Conservation (phyloP, 208 protist species). For the Acanthamoeba culbertsoni region DNA sequence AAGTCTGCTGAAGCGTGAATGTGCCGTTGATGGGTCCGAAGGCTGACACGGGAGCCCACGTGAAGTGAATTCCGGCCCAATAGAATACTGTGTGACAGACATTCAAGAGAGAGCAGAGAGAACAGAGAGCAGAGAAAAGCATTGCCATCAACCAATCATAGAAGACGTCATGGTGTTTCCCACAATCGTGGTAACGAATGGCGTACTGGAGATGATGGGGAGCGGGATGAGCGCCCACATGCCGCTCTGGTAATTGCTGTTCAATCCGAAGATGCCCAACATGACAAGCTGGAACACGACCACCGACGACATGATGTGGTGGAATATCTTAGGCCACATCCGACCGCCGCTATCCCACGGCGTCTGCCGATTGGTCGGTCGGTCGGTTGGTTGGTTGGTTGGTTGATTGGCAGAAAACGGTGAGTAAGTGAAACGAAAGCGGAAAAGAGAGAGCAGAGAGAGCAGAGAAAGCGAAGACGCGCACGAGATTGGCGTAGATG, state of each 20-base stretch:
- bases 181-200: neutral
- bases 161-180: neutral
- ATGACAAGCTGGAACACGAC: constrained; percentile 42
- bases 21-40: constrained; percentile 24
- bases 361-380: neutral
- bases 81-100: constrained; percentile 15
- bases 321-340: constrained; percentile 19
- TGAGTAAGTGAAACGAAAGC: neutral
- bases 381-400: neutral
- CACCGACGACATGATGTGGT: constrained; percentile 38
- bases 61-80: neutral
- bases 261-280: constrained; percentile 28
- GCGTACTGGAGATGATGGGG: neutral
- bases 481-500: constrained; percentile 26
- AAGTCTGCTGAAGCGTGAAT: constrained; percentile 1
- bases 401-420: neutral
- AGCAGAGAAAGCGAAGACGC: neutral
- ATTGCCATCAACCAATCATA: no score
- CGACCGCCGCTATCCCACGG: constrained; percentile 25
- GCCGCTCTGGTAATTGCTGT: constrained; percentile 12
- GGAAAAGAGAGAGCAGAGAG: neutral
- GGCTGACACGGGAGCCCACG: neutral
- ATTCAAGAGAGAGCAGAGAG: neutral
- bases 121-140: no score
- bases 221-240: constrained; percentile 17